These are phyloP conservation scores for Oidium heveae DNA, from an alignment of 2,329 filamentous ascomycete genomes.

Conservation along the genomic window DNA sequence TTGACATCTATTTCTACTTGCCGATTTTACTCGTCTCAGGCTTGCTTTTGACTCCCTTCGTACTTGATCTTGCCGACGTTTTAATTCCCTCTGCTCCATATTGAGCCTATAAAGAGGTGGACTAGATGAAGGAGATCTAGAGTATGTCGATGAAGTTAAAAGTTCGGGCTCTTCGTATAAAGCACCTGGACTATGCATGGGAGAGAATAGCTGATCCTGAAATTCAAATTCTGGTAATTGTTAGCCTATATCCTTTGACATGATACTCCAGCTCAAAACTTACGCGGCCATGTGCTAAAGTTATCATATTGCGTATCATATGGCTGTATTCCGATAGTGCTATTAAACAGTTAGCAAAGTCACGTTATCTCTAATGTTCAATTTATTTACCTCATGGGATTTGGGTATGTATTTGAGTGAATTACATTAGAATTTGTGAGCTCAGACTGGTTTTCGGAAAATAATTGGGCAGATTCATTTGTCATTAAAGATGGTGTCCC, in stretches of 20 bases:
- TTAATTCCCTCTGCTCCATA: conserved; percentile 34
- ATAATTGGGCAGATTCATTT: conserved; percentile 9
- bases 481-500: conserved; percentile 7
- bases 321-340: conserved; percentile 13
- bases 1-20: conserved; percentile 13
- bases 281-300: conserved; percentile 13
- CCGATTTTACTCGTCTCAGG: conserved; percentile 20
- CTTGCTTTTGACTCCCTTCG: conserved; percentile 32
- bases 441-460: conserved; percentile 2
- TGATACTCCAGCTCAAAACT: conserved; percentile 3
- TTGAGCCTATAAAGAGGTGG: conserved; percentile 28
- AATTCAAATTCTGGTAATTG: conserved; percentile 10
- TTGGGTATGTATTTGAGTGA: conserved; percentile 9
- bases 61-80: conserved; percentile 32
- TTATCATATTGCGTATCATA: conserved; percentile 12
- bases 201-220: conserved; percentile 11
- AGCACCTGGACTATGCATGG: conserved; percentile 8
- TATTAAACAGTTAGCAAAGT: conserved; percentile 1
- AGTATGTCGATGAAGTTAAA: conserved; percentile 10
- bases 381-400: conserved; percentile 11
- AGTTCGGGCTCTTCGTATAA: conserved; percentile 12
- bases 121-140: conserved; percentile 23
- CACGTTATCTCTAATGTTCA: not conserved
- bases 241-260: conserved; percentile 4
- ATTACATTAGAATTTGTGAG: conserved; percentile 2